Percentiles rank a stretch among this genome's conserved stretches.
Conservation (phyloP, 2,329 filamentous ascomycete genomes). For the Microascus cirrosus region DNA sequence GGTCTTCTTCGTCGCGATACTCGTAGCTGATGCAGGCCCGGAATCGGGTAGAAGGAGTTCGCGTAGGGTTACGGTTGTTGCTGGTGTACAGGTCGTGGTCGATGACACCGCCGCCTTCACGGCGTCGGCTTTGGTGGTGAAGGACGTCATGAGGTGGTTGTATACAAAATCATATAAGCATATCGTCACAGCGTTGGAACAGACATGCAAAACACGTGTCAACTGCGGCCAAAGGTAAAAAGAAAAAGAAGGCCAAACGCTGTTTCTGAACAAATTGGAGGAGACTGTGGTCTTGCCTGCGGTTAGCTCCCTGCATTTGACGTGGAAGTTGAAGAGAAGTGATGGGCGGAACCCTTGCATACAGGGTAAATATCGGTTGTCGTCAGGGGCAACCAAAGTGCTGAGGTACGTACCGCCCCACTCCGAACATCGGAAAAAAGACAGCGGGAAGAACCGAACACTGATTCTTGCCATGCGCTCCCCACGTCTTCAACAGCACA, state of each 20-base stretch:
- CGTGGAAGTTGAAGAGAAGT: neutral
- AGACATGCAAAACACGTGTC: neutral
- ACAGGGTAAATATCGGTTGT: constrained; percentile 21
- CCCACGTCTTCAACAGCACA: neutral
- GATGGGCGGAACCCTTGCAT: neutral
- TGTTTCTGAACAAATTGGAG: constrained; percentile 11
- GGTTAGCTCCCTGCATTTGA: constrained; percentile 7
- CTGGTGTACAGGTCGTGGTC: constrained; percentile 39
- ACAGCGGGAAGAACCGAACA: neutral
- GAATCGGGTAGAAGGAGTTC: constrained; percentile 28
- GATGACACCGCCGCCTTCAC: constrained; percentile 44
- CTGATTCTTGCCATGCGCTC: neutral
- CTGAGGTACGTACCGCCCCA: neutral
- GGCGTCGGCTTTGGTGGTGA: constrained; percentile 24
- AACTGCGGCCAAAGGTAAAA: neutral
- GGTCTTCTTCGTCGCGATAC: constrained; percentile 8
- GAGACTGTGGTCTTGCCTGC: constrained; percentile 5
- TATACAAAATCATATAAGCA: constrained; percentile 15
- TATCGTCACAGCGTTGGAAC: constrained; percentile 16
- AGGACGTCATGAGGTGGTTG: constrained; percentile 16
- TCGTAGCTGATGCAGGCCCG: constrained; percentile 16
- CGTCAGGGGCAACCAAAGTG: constrained; percentile 22
- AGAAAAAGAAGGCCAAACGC: constrained; percentile 8
- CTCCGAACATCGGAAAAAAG: neutral
- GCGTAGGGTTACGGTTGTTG: constrained; percentile 34